These are phyloP conservation scores for Polygonum aviculare DNA, from an alignment of 148 eudicot genomes.

Conservation along the genomic window DNA sequence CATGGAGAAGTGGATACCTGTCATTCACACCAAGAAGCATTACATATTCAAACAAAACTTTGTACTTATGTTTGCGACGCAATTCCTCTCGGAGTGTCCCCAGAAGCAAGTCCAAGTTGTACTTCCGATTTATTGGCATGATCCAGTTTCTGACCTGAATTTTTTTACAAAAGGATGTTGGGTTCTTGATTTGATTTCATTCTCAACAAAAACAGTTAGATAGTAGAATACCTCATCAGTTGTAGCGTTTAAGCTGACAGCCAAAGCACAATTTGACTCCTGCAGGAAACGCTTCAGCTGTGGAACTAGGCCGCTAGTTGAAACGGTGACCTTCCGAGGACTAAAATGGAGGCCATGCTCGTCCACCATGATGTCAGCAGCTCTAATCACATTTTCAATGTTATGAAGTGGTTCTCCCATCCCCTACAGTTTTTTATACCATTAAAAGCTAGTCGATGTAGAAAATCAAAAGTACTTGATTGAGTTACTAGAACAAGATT, in stretches of 20 bases:
- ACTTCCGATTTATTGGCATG: constrained; percentile 97
- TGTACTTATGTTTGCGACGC: constrained; percentile 48
- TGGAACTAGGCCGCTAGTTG: constrained; percentile 95
- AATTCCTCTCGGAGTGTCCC: constrained; percentile 77
- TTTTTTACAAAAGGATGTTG: not conserved
- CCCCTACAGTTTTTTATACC: constrained; percentile 42
- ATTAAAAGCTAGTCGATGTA: not conserved
- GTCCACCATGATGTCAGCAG: constrained; percentile 78
- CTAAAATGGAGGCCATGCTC: constrained; percentile 95
- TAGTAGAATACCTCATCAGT: constrained; percentile 63
- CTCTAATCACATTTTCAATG: constrained; percentile 78
- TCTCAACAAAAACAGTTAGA: not conserved
- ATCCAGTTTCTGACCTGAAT: constrained; percentile 90
- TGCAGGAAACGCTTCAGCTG: constrained; percentile 73
- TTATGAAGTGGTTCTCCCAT: constrained; percentile 99
- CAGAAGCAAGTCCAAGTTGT: constrained; percentile 67
- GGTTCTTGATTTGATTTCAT: not conserved
- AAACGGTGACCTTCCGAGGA: constrained; percentile 83
- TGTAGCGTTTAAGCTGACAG: constrained; percentile 89
- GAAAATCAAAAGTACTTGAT: too few species aligned
- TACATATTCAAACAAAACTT: constrained; percentile 88
- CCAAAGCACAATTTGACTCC: constrained; percentile 68
- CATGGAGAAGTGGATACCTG: constrained; percentile 43
- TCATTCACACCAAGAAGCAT: constrained; percentile 96
- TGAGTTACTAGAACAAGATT: not conserved